Evolutionary conservation across 2,329 filamentous ascomycete species (phyloP), one percentile per base, ranked within the genome.

Genomic region (Colletotrichum sp.): DNA sequence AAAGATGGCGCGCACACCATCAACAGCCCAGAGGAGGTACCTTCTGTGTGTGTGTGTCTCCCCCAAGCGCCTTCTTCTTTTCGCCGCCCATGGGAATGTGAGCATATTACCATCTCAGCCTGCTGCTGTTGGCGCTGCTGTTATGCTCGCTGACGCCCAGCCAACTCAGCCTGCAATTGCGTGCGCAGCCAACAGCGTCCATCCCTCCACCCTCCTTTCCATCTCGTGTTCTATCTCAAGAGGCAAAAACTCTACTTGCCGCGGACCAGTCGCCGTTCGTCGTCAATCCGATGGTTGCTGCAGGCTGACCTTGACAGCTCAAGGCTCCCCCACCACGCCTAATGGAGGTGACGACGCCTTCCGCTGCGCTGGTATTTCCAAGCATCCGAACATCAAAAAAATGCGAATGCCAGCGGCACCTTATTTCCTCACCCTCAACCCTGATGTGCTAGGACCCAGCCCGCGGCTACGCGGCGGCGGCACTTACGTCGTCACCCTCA

Each of bases 131-230:
- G 62, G 13, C 36, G 65, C 59, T 30, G 39, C 34, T 49, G 59
- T 60, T 39, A 68, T 66, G 44, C 44, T 55, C 44, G 70, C 57
- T 63, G 68, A 70, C 26, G 55, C 68, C 68, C 62, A 44, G 62
- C 62, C 68, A 34, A 21, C 69, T 65, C 70, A 68, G 74, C 70
- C 74, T 65, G 44, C 26, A 60, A 52, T 68, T 76, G 70, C 74
- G 74, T 76, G 44, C 28, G 64, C 74, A 60, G 18, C 74, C 74
- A 68, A 74, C 74, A 73, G 65, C 64, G 57, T 64, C 44, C 70
- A 76, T 73, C 74, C 74, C 64, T 74, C 62, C 63, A 75, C 75
- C 75, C 71, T 71, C 75, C 71, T 75, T 76, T 76, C 36, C 71
- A 70, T 49, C 75, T 76, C 75, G 75, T 76, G 71, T 76, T 75